These are phyloP conservation scores for Diplocarpon mali DNA, from an alignment of 2,329 filamentous ascomycete species.

Conservation along the genomic window DNA sequence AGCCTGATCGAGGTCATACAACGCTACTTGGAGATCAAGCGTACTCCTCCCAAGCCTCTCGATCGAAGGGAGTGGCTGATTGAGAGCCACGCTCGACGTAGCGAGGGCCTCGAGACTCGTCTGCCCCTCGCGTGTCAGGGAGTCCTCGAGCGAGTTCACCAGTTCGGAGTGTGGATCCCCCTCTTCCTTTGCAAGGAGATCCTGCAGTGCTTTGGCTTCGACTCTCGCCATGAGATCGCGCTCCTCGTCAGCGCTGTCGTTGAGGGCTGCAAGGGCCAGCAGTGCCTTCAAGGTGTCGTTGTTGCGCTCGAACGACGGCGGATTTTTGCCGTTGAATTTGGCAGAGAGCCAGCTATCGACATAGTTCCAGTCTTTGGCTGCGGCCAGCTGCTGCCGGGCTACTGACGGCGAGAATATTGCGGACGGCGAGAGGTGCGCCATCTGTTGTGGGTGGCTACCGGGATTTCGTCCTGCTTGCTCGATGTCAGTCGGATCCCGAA, in stretches of 20 bases:
- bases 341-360: constrained; percentile 72
- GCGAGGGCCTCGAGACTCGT: constrained; percentile 48
- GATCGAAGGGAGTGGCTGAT: constrained; percentile 32
- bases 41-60: constrained; percentile 41
- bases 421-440: constrained; percentile 30
- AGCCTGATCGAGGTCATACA: constrained; percentile 43
- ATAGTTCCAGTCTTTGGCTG: constrained; percentile 84
- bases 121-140: constrained; percentile 43
- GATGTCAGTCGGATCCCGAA: no score
- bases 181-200: constrained; percentile 34
- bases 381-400: constrained; percentile 64
- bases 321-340: constrained; percentile 51
- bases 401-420: constrained; percentile 59
- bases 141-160: constrained; percentile 41
- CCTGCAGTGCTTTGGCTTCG: constrained; percentile 47
- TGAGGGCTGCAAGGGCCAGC: constrained; percentile 61
- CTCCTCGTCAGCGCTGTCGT: constrained; percentile 70
- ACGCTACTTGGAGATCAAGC: constrained; percentile 43
- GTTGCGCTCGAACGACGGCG: constrained; percentile 77
- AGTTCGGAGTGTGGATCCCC: constrained; percentile 31
- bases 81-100: constrained; percentile 35
- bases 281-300: constrained; percentile 68
- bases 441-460: constrained; percentile 9
- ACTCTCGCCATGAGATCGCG: constrained; percentile 44
- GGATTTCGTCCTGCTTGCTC: no score